phyloP scores from a whole-genome alignment of 2,329 filamentous ascomycete genomes.

The Paraphaeosphaeria minitans region DNA sequence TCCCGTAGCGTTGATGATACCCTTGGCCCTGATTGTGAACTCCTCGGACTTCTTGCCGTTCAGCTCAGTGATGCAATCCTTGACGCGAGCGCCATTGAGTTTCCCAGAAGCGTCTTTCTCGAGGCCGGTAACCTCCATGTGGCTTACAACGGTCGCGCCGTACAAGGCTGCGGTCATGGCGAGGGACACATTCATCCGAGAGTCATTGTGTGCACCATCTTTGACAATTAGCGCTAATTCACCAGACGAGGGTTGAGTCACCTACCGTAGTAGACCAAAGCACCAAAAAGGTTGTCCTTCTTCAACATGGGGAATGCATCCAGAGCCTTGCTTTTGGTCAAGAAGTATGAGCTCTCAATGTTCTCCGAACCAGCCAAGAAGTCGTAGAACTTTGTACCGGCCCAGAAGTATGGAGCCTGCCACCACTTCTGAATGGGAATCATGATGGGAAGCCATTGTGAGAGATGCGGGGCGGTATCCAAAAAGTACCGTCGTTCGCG shows the following conservation, averaged over 20 bases:
- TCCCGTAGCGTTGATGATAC: constrained; percentile 86
- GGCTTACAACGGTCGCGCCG: constrained; percentile 80
- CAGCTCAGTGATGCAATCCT: constrained; percentile 70
- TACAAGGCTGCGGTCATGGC: constrained; percentile 90
- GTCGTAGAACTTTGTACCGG: constrained; percentile 81
- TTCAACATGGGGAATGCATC: constrained; percentile 90
- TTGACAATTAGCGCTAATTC: constrained; percentile 27
- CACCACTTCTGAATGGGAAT: constrained; percentile 82
- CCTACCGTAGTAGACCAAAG: constrained; percentile 81
- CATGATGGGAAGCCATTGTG: constrained; percentile 81
- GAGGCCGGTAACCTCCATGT: constrained; percentile 78
- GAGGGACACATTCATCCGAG: constrained; percentile 87
- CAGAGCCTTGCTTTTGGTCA: constrained; percentile 83
- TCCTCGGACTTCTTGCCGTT: constrained; percentile 67
- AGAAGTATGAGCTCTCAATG: constrained; percentile 86
- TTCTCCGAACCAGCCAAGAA: constrained; percentile 83
- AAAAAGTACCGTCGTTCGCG: constrained; percentile 84
- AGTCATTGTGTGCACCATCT: constrained; percentile 91
- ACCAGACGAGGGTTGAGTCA: neutral
- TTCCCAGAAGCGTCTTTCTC: constrained; percentile 75
- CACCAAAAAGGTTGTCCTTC: constrained; percentile 76
- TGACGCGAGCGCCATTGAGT: constrained; percentile 74
- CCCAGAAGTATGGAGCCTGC: constrained; percentile 81
- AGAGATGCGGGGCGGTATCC: constrained; percentile 81
- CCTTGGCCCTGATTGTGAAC: constrained; percentile 76